Evolutionary conservation across 2,329 filamentous ascomycete genomes (phyloP), one percentile per base, ranked within the genome.

Genomic region (Paracorniculantispora psalliotae): DNA sequence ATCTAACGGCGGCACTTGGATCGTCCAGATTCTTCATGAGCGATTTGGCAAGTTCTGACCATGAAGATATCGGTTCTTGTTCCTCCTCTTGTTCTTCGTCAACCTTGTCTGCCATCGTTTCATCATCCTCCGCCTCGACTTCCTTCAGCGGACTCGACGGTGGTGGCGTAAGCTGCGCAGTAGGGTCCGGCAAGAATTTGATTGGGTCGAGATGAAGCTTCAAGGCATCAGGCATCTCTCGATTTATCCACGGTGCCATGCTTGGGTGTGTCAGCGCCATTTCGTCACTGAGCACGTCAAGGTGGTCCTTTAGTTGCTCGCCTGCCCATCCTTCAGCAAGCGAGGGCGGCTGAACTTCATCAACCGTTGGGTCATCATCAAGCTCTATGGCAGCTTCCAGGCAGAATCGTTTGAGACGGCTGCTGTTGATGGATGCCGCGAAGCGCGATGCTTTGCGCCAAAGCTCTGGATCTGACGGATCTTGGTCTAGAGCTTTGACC

Each of bases 381-480:
- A 87, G 72, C 68, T 88, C 85, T 33, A 88, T 81, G 6, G 85
- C 85, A 33, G 85, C 83, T 67, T 88, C 85, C 2, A 88, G 72
- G 60, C 85, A 87, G 66, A 83, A 88, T 37, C 85, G 75, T 63
- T 79, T 81, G 26, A 86, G 76, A 13, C 84, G 77, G 0, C 74
- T 68, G 62, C 85, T 87, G 47, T 79, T 80, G 46, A 88, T 69
- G 48, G 84, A 82, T 1, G 80, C 77, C 3, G 80, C 83, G 47
- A 87, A 79, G 3, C 85, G 80, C 0, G 83, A 82, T 2, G 79
- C 76, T 52, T 79, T 78, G 61, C 85, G 77, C 85, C 85, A 88
- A 8, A 88, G 73, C 65, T 88, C 85, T 1, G 85, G 84, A 65
- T 88, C 85, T 0, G 85, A 87, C 1, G 85, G 85, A 61, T 88